Base-by-base conservation (phyloP, 108 stramenopile species). In the Parmales sp. region DNA sequence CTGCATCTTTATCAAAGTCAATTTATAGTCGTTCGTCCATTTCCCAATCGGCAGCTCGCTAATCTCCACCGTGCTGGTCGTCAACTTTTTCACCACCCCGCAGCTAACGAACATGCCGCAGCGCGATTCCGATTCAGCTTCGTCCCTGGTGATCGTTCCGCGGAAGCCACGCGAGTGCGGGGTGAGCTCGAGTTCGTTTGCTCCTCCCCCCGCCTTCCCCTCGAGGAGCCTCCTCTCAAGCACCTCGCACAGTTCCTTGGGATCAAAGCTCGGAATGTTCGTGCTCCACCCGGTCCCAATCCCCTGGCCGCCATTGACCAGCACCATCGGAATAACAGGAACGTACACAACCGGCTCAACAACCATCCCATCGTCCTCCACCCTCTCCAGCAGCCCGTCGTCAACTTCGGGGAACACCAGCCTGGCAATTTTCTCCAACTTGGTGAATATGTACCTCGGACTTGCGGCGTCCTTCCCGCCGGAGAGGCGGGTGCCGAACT, bases 201-300 rank as follows among this genome's bases (percentile, higher is more conserved):
- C 26, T 25, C 84, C 82, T 18, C 76, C 65, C 7, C 79, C 39
- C 36, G 64, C 49, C n/a, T 70, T 20, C 3, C 64, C 73, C 45
- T 38, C 29, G 26, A 86, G 83, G 1, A 96, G 74, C 54, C 79
- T 88, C 9, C 75, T 70, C 28, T 85, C 68, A 19, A 93, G 72
- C 38, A 86, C 88, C n/a, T 81, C 81, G 22, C 94, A 67, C 37
- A 96, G 80, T 39, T 91, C 90, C 39, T 67, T 68, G 34, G 91
- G 90, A 66, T 90, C 79, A 75, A 91, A 86, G 8, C 80, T 80
- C 5, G 96, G 96, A 46, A 97, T 89, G 28, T 69, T 73, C 2
- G 96, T 92, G 46, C 80, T 82, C 92, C 93, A 97, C 11, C 96
- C 96, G 45, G 96, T 94, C 39, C 96, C 96, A 70, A 97, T 97